phyloP scores from a whole-genome alignment of 495 filamentous ascomycete species.

The Hypoxylon trugodes region DNA sequence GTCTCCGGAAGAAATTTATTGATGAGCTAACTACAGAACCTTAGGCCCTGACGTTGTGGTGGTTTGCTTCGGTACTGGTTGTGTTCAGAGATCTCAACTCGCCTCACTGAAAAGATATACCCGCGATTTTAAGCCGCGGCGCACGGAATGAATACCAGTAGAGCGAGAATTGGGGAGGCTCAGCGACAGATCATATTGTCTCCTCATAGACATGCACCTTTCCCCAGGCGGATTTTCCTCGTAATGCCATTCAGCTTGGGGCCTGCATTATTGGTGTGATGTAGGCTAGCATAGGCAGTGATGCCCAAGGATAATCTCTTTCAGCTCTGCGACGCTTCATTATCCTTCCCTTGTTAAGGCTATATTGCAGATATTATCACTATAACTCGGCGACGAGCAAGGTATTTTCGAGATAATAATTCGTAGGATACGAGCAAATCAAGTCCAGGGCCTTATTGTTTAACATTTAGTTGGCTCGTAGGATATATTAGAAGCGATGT shows the following conservation, averaged over 20 bases:
- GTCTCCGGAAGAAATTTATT: neutral
- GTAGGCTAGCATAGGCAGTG: too few relatives aligned
- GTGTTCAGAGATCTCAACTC: neutral
- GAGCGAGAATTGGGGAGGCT: too few relatives aligned
- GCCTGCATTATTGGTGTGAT: too few relatives aligned
- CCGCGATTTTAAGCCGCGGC: constrained; percentile 2
- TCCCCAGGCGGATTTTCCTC: too few relatives aligned
- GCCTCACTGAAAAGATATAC: neutral
- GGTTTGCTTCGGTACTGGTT: neutral
- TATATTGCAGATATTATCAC: neutral
- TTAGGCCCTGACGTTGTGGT: neutral
- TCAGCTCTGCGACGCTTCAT: neutral
- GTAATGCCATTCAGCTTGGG: too few relatives aligned
- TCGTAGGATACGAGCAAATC: neutral
- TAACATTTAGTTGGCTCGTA: neutral
- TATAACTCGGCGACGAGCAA: neutral
- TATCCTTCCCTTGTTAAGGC: neutral
- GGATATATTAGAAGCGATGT: neutral
- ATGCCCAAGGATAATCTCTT: too few relatives aligned
- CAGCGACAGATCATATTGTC: too few relatives aligned
- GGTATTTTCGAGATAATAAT: neutral
- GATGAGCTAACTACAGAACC: neutral
- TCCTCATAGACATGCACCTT: too few relatives aligned
- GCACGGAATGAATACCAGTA: too few relatives aligned
- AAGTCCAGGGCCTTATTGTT: neutral